Conservation (phyloP, 2,329 filamentous ascomycete species). For the Cladorrhinum sp. region DNA sequence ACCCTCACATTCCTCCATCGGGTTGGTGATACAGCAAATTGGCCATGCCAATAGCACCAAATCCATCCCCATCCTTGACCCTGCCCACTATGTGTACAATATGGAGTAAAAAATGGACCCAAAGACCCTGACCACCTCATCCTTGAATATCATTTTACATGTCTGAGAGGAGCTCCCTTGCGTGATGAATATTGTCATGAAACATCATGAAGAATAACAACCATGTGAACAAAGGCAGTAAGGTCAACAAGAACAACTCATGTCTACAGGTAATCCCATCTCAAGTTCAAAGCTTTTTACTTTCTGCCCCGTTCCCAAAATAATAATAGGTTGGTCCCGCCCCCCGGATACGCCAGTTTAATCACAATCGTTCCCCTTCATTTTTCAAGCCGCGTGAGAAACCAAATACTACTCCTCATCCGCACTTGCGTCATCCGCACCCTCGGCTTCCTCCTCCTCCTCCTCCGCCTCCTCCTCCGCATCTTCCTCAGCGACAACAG, state of each 20-base stretch:
- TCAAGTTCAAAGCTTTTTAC: constrained; percentile 7
- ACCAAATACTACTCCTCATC: constrained; percentile 14
- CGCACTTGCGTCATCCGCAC: constrained; percentile 12
- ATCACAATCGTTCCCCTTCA: background rate
- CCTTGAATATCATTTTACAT: background rate
- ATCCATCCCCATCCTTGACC: background rate
- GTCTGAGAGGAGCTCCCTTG: background rate
- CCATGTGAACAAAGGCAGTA: too few relatives aligned
- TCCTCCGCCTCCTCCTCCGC: constrained; percentile 23
- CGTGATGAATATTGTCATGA: background rate
- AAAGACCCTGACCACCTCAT: background rate
- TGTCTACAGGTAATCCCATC: background rate
- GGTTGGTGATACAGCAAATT: background rate
- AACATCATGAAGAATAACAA: background rate
- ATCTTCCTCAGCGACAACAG: constrained; percentile 32
- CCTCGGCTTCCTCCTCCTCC: constrained; percentile 17
- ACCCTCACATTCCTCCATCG: background rate
- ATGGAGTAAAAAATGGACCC: background rate
- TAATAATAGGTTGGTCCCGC: background rate
- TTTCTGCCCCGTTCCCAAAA: background rate
- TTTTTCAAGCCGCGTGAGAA: background rate
- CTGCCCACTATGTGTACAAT: background rate
- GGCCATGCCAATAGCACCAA: background rate
- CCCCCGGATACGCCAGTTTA: background rate
- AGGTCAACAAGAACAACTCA: constrained; percentile 8